phyloP scores from a whole-genome alignment of 2,329 filamentous ascomycete genomes.

The Colletotrichum limetticola region DNA sequence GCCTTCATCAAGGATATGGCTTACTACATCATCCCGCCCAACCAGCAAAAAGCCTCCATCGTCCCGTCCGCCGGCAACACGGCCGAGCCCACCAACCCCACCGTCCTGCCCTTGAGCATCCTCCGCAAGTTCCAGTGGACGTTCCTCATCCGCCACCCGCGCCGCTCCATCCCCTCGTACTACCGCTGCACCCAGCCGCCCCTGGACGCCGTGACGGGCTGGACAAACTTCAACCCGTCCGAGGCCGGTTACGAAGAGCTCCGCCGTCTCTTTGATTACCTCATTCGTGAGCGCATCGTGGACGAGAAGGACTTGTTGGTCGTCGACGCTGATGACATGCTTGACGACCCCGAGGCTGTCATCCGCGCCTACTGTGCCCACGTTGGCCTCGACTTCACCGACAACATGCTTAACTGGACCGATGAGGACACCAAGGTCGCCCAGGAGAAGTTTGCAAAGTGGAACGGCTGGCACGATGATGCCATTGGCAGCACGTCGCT shows the following conservation, averaged over 20 bases:
- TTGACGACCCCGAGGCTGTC: conserved; percentile 82
- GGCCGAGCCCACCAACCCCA: conserved; percentile 80
- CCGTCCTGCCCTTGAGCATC: conserved; percentile 79
- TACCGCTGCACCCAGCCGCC: conserved; percentile 95
- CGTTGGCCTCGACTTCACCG: conserved; percentile 80
- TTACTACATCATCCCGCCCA: conserved; percentile 87
- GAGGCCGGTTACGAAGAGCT: conserved; percentile 95
- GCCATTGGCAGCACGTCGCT: conserved; percentile 85
- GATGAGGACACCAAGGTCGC: conserved; percentile 80
- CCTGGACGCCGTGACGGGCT: conserved; percentile 83
- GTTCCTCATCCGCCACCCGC: conserved; percentile 97
- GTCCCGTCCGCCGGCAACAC: conserved; percentile 82
- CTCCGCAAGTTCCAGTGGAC: conserved; percentile 90
- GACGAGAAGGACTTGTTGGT: conserved; percentile 83
- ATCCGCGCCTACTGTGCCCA: conserved; percentile 84
- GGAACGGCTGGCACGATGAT: conserved; percentile 97
- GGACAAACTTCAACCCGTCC: conserved; percentile 84
- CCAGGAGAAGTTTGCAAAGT: conserved; percentile 87
- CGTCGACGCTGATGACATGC: conserved; percentile 91
- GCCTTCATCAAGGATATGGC: conserved; percentile 99
- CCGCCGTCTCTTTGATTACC: conserved; percentile 86
- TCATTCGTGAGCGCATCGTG: conserved; percentile 75
- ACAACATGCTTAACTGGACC: conserved; percentile 87
- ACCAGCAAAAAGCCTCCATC: conserved; percentile 73
- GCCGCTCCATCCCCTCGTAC: conserved; percentile 90